Conservation (phyloP, 352 stramenopile genomes). For the Phytophthora pisi region DNA sequence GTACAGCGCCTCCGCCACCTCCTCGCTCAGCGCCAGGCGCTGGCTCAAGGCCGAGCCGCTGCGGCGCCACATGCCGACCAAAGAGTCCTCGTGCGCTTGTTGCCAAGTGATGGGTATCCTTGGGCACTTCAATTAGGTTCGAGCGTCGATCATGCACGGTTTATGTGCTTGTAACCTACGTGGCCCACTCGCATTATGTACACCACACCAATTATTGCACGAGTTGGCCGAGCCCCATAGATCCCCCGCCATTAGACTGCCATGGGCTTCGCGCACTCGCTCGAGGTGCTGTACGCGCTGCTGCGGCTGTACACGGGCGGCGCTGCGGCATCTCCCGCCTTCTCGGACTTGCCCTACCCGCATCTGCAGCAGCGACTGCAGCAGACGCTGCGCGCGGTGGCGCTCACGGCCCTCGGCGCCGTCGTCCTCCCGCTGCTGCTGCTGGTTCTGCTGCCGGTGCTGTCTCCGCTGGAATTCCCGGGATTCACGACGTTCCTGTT, state of each 20-base stretch:
- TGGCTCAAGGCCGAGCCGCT: constrained; percentile 45
- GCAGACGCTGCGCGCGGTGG: constrained; percentile 54
- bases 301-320: constrained; percentile 36
- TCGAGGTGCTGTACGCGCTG: constrained; percentile 57
- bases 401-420: constrained; percentile 32
- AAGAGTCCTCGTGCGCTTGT: not conserved
- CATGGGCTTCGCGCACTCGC: constrained; percentile 58
- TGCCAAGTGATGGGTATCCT: constrained; percentile 4
- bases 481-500: constrained; percentile 32
- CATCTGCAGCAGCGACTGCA: constrained; percentile 64
- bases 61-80: constrained; percentile 44
- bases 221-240: not conserved
- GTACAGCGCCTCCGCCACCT: constrained; percentile 59
- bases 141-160: too few relatives aligned
- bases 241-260: not conserved
- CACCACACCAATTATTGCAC: not conserved
- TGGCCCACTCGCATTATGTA: constrained; percentile 1
- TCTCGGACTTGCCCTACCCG: constrained; percentile 34
- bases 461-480: constrained; percentile 44
- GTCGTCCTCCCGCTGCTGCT: constrained; percentile 33
- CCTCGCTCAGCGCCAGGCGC: constrained; percentile 54
- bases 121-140: too few relatives aligned
- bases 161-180: not conserved
- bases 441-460: constrained; percentile 35
- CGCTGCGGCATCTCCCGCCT: not conserved